Percentiles rank a stretch among this genome's conserved stretches.
phyloP scores from a whole-genome alignment of 495 filamentous ascomycete species.

The Parachaetomium inaequale region DNA sequence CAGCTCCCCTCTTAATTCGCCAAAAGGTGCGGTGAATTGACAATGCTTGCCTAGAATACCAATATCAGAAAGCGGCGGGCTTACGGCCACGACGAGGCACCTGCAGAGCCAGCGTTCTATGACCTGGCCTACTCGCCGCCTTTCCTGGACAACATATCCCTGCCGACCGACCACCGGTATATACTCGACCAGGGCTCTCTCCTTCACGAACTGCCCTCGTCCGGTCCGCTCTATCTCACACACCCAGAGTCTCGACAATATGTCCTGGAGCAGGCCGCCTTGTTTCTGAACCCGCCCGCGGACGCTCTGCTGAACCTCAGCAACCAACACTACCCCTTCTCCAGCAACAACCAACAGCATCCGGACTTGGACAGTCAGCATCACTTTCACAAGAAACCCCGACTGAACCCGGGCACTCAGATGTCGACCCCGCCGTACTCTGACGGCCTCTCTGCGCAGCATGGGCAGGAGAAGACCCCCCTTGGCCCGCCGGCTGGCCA shows the following conservation, averaged over 20 bases:
- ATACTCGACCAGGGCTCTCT: constrained; percentile 39
- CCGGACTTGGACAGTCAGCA: not conserved
- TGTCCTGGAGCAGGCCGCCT: constrained; percentile 38
- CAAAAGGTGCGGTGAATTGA: constrained; percentile 45
- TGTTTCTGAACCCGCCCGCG: constrained; percentile 20
- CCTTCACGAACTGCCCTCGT: constrained; percentile 27
- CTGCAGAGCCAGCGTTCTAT: constrained; percentile 39
- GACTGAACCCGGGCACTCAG: constrained; percentile 32
- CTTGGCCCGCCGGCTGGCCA: constrained; percentile 18
- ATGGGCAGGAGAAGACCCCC: constrained; percentile 40
- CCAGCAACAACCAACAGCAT: not conserved
- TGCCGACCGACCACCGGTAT: constrained; percentile 38
- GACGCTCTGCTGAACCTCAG: constrained; percentile 19
- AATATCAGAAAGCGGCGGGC: constrained; percentile 49
- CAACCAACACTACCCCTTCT: not conserved
- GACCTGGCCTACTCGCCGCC: constrained; percentile 32
- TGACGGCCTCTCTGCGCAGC: constrained; percentile 15
- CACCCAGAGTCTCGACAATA: constrained; percentile 33
- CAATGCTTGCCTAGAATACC: constrained; percentile 46
- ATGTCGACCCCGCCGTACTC: constrained; percentile 27
- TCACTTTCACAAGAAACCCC: constrained; percentile 36
- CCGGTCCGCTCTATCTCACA: constrained; percentile 28
- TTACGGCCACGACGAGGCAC: constrained; percentile 40
- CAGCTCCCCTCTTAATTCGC: constrained; percentile 20
- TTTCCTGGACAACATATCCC: constrained; percentile 29